Percentiles rank a stretch among this genome's conserved stretches.
Conservation (phyloP, 2,329 filamentous ascomycete genomes). For the Ilyonectria robusta region DNA sequence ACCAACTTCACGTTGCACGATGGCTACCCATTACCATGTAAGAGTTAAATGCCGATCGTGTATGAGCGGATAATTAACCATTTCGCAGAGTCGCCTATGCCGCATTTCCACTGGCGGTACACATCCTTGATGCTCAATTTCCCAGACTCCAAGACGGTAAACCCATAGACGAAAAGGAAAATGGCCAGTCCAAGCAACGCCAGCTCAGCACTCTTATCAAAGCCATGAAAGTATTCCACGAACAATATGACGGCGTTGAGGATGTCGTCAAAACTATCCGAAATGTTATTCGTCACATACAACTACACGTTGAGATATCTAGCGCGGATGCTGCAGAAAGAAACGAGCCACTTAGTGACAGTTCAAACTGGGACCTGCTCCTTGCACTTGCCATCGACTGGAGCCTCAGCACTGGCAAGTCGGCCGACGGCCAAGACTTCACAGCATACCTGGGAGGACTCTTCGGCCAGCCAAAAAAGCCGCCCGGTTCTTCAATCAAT, state of each 20-base stretch:
- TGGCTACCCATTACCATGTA: constrained; percentile 13
- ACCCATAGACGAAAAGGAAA: background rate
- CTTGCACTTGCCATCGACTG: constrained; percentile 10
- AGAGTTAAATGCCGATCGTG: rapidly evolving
- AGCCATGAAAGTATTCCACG: constrained; percentile 10
- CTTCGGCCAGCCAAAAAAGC: background rate
- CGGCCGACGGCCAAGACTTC: background rate
- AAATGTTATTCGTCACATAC: background rate
- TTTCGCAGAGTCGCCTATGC: constrained; percentile 1
- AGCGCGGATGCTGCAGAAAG: background rate
- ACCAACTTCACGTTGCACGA: constrained; percentile 5
- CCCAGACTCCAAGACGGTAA: background rate
- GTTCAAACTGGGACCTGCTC: constrained; percentile 2
- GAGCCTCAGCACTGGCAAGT: constrained; percentile 12
- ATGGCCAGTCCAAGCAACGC: background rate
- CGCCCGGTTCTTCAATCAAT: background rate
- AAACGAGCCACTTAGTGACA: background rate
- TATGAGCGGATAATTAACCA: background rate
- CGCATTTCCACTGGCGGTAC: constrained; percentile 5
- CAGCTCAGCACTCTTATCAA: constrained; percentile 2
- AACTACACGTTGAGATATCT: background rate
- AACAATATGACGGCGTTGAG: constrained; percentile 15
- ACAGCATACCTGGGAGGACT: background rate
- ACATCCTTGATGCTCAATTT: constrained; percentile 4
- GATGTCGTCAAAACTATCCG: constrained; percentile 5